Evolutionary conservation across 2,329 filamentous ascomycete genomes (phyloP), one percentile per base, ranked within the genome.

Genomic region (Trichoderma koningiopsis): DNA sequence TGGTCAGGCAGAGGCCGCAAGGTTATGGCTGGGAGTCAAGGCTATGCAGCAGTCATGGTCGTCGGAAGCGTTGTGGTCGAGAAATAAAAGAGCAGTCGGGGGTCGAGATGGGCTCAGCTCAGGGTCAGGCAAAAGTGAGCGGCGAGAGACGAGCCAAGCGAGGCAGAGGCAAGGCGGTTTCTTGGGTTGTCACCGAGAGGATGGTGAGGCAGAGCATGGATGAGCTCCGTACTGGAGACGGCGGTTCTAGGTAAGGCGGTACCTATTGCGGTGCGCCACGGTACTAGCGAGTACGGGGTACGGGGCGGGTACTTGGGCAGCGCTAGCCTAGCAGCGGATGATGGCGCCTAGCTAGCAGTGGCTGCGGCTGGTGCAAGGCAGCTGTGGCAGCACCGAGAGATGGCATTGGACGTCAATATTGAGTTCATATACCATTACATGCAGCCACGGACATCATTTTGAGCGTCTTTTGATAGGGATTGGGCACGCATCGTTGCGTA

Each of bases 1-100:
- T 53, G 40, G 65, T 60, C 56, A 47, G 65, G 65, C 57, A 53
- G 57, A 61, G 13, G 47, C 65, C 65, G 65, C 57, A 47, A n/a
- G 27, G 27, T 40, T 10, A n/a, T 43, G 19, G 19, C 57, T 68
- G 56, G 43, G 27, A 53, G 47, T 31, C 55, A 40, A 40, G 22
- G 59, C 65, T 68, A 68, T 53, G 65, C 56, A 33, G 65, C 16
- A 55, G 53, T 61, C 65, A 68, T 68, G 57, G 49, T 68, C 43
- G 59, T 62, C 43, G 57, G 57, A 33, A 47, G 14, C 40, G 57
- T 22, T 11, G 19, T n/a, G 33, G 55, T 13, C 19, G 63, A 33
- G 7, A 49, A 24, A 13, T 10, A 49, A 10, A 49, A 2, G 19
- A 19, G 13, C 6, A 67, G 55, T 55, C 63, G 63, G 55, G 63